Percentiles rank a stretch among this genome's conserved stretches.
phyloP scores from a whole-genome alignment of 106 monocot species.

The Posidonia australis region DNA sequence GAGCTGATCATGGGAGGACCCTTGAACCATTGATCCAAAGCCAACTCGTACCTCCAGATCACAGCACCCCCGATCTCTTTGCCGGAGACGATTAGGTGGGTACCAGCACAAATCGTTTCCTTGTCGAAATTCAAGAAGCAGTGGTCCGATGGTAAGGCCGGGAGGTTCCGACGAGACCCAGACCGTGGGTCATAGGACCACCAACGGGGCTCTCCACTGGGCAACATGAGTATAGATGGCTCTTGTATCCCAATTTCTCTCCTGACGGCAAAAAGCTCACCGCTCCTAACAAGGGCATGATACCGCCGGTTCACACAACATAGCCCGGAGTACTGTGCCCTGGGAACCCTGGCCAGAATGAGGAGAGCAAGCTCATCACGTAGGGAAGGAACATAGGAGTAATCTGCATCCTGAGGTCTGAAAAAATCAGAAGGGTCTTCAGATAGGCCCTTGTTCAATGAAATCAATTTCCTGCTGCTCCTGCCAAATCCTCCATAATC shows the following conservation, averaged over 20 bases:
- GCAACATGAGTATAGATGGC: conserved; percentile 76
- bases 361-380: too few relatives aligned
- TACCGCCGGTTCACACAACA: conserved; percentile 54
- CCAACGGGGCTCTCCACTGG: conserved; percentile 59
- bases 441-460: too few relatives aligned
- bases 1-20: conserved; percentile 60
- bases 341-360: too few relatives aligned
- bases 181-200: conserved; percentile 55
- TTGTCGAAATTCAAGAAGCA: conserved; percentile 80
- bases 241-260: conserved; percentile 37
- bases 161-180: conserved; percentile 49
- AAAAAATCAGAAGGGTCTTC: too few relatives aligned
- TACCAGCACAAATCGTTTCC: conserved; percentile 78
- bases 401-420: too few relatives aligned
- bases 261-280: conserved; percentile 57
- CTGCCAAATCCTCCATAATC: too few relatives aligned
- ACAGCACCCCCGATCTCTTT: conserved; percentile 40
- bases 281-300: conserved; percentile 40
- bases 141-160: conserved; percentile 57
- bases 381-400: too few relatives aligned
- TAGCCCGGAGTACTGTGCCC: too few relatives aligned
- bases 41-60: conserved; percentile 57
- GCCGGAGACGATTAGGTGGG: conserved; percentile 73
- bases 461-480: too few relatives aligned
- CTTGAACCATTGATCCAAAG: conserved; percentile 54